Evolutionary conservation across 2,329 filamentous ascomycete genomes (phyloP).

Genomic region (Botrytis sinoallii): DNA sequence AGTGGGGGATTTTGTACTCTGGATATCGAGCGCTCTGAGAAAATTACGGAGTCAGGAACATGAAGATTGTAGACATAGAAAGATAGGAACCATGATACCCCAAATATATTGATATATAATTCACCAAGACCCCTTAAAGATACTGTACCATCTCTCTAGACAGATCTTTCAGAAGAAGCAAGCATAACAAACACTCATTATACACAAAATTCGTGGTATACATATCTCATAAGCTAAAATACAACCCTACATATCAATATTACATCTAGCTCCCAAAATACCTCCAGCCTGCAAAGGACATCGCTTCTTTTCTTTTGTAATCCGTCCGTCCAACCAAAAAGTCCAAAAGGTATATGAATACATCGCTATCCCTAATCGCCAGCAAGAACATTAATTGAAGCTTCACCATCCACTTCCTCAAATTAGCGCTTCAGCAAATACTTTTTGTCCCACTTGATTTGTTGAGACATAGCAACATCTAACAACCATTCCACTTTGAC

Average conservation of each 20-base stretch:
- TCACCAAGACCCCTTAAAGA: not conserved
- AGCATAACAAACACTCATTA: not conserved
- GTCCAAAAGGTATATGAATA: constrained; percentile 6
- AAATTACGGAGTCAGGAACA: not conserved
- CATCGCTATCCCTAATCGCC: not conserved
- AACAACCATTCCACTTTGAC: constrained; percentile 88
- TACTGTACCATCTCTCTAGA: too few species aligned
- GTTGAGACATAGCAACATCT: constrained; percentile 83
- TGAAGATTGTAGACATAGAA: not conserved
- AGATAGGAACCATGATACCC: constrained; percentile 2
- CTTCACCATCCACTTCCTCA: not conserved
- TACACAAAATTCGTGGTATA: not conserved
- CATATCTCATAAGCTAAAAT: constrained; percentile 6
- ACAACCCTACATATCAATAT: not conserved
- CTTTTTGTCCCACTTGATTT: constrained; percentile 63
- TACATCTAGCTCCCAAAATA: constrained; percentile 3
- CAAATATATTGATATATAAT: not conserved
- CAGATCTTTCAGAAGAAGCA: not conserved
- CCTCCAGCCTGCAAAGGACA: not conserved
- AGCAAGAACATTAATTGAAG: not conserved
- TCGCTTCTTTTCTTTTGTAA: not conserved
- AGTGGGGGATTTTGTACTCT: not conserved
- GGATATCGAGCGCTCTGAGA: not conserved
- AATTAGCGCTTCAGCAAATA: constrained; percentile 46
- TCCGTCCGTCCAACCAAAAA: not conserved